Percentiles rank a stretch among this genome's conserved stretches.
These are phyloP conservation scores for Leccinum brunneo-olivaceum DNA, from an alignment of 1,284 basidiomycete genomes.

Conservation along the genomic window DNA sequence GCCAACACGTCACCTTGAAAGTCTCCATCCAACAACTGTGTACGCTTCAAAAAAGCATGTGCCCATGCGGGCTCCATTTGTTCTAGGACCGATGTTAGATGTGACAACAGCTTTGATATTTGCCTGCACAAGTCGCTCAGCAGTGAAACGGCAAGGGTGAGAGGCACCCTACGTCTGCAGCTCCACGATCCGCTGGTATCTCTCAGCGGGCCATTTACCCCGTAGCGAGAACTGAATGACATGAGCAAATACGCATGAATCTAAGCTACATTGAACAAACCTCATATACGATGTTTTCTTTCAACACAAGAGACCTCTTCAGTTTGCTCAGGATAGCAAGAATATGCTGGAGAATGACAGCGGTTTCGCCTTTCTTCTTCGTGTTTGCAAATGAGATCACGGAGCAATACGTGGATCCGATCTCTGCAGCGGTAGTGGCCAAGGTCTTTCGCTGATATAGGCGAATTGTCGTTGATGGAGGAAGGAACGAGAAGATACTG, in stretches of 20 bases:
- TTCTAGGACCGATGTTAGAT: conserved; percentile 58
- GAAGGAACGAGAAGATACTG: conserved; percentile 63
- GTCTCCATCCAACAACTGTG: conserved; percentile 70
- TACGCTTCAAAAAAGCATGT: conserved; percentile 70
- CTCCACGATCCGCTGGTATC: conserved; percentile 61
- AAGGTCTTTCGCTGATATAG: conserved; percentile 59
- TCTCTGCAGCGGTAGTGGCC: conserved; percentile 54
- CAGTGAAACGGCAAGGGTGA: not conserved
- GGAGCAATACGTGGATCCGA: conserved; percentile 61
- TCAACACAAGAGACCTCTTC: conserved; percentile 48
- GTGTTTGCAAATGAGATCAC: conserved; percentile 60
- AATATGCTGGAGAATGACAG: conserved; percentile 50
- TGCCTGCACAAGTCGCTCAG: conserved; percentile 35
- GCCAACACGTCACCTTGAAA: conserved; percentile 82
- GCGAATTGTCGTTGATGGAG: conserved; percentile 65
- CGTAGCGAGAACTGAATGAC: conserved; percentile 53
- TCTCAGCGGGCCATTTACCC: conserved; percentile 61
- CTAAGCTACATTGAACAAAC: conserved; percentile 35
- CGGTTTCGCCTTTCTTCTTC: conserved; percentile 38
- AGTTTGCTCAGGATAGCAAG: conserved; percentile 63
- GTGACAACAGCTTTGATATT: conserved; percentile 54
- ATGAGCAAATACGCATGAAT: not conserved
- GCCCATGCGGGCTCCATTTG: conserved; percentile 69
- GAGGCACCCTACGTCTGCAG: conserved; percentile 54
- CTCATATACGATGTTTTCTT: conserved; percentile 61